Percentiles rank a stretch among this genome's conserved stretches.
Conservation (phyloP, 352 stramenopile genomes). For the Pythium aquatile region DNA sequence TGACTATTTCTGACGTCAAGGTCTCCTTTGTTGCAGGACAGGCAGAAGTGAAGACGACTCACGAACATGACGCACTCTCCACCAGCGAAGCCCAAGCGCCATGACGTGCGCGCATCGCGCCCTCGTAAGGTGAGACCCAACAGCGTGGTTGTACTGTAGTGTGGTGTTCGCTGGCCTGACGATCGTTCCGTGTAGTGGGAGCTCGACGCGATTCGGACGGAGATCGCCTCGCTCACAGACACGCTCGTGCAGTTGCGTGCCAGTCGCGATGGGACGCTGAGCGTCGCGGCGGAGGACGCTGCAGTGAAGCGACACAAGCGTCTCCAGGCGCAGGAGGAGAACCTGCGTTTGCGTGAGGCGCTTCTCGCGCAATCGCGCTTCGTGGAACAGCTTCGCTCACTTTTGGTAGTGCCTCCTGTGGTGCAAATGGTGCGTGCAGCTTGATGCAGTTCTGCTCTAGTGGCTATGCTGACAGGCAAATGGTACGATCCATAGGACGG, state of each 20-base stretch:
- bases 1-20: not conserved
- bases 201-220: not conserved
- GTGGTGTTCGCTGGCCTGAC: too few relatives aligned
- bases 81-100: not conserved
- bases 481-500: not conserved
- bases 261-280: not conserved
- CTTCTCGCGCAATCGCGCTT: conserved; percentile 2
- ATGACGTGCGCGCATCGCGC: not conserved
- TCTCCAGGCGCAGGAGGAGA: conserved; percentile 2
- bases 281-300: not conserved
- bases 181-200: not conserved
- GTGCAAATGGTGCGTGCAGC: not conserved
- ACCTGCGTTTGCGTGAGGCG: conserved; percentile 5
- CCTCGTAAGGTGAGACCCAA: not conserved
- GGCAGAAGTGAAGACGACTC: not conserved
- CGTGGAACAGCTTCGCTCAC: not conserved
- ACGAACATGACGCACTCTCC: not conserved
- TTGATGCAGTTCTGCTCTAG: not conserved
- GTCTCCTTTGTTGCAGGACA: too few relatives aligned
- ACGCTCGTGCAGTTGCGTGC: not conserved
- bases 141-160: too few relatives aligned
- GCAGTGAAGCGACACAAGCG: not conserved
- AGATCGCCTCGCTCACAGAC: not conserved
- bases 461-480: not conserved
- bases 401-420: not conserved